Evolutionary conservation across 805 yeast species (phyloP), one percentile per base, ranked within the genome.

Genomic region (Pachysolen tannophilus): DNA sequence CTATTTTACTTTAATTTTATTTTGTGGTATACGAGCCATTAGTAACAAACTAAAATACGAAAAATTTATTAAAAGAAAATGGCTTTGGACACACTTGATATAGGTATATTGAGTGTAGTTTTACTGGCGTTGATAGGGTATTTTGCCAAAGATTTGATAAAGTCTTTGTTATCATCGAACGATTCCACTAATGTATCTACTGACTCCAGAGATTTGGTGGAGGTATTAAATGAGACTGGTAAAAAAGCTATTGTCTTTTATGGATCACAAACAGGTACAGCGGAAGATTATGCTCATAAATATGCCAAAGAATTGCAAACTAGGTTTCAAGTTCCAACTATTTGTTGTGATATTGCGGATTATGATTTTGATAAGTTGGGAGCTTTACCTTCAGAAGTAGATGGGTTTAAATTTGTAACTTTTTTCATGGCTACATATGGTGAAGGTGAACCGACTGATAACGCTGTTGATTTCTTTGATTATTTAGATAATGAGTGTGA

Each of bases 181-280:
- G 48, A 53, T n/a, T 50, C 59, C 6, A 47, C 55, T 24, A 59
- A 58, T n/a, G 53, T 46, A 4, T 39, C 58, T 2, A 63, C 67
- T 8, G 61, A 61, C 14, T 64, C 76, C 11, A 65, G 86, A 50
- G 78, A 78, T 53, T 58, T 82, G 30, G 63, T 70, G 8, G 74
- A 72, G 38, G 73, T 72, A 3, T 55, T 90, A 46, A 62, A 63
- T 33, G 62, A 63, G 26, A 77, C 78, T 48, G 69, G 72, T 42
- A 88, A 90, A 60, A 80, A 82, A 44, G 81, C 83, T 25, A 63
- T 87, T 29, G 80, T 92, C 3, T 71, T 92, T 41, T 92, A 72
- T 55, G 97, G 95, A 13, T 88, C 97, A 10, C 99, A 92, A 61
- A 92, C 98, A 5, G 98, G 98, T 44, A 92, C 98, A 13, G 95